Evolutionary conservation across 768 basidiomycete species (phyloP), one percentile per base, ranked within the genome.

Genomic region (Rhodotorula babjevae): DNA sequence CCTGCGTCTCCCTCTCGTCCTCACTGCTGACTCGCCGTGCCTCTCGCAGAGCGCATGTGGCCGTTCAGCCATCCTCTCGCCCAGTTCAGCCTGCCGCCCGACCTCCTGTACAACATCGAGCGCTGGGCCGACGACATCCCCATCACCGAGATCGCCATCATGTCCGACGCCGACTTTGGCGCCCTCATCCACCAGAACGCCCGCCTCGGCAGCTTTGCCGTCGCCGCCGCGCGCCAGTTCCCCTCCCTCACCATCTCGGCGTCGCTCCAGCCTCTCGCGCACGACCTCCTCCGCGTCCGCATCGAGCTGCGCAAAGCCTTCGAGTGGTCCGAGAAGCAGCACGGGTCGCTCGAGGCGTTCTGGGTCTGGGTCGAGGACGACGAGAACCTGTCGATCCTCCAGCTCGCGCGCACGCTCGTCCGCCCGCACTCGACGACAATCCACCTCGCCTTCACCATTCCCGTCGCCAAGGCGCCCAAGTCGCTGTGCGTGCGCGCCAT

Each of bases 331-430:
- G 77, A 82, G 36, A 90, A 86, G 79, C 77, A 88, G 6, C 93
- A 96, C 77, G 90, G 89, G 0, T 83, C 82, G 19, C 83, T 84
- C 3, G 92, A 98, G 80, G 89, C 92, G 3, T 97, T 97, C 82
- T 97, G 92, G 89, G 81, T 99, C 44, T 98, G 96, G 96, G 83
- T 96, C 6, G 93, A 98, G 82, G 92, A 94, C 77, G 84, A 88
- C 50, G 85, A 89, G 47, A 89, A 87, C n/a, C 74, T 85, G n/a
- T 85, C 85, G 50, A 94, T 98, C 77, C 85, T 93, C 19, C 93
- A 95, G 78, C 84, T 90, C 65, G 83, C 87, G 1, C 87, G 90
- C 77, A 81, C 94, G 36, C 77, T 87, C 47, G 86, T 97, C 72
- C 88, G 89, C 57, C 85, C 87, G 72, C 84, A 85, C 27, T 90